Conservation (phyloP, 148 eudicot genomes). For the Hydrangea macrophylla region DNA sequence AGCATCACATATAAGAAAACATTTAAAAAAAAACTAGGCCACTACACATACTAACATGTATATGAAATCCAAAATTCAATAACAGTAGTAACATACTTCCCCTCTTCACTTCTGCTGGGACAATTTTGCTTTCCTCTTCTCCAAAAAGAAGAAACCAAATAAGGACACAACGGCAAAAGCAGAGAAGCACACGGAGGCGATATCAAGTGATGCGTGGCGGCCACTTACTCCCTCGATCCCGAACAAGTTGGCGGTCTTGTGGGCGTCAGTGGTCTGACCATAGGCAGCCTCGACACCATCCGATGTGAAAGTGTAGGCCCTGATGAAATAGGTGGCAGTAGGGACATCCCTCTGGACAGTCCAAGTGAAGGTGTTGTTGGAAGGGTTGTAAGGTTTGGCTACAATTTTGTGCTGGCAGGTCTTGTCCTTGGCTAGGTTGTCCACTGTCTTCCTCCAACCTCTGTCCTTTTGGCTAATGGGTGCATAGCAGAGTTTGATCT, state of each 20-base stretch:
- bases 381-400: conserved; percentile 26
- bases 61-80: too few species aligned
- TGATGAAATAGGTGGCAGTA: conserved; percentile 53
- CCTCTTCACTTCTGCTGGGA: conserved; percentile 22
- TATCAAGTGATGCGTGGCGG: conserved; percentile 60
- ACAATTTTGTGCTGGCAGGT: conserved; percentile 57
- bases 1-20: too few species aligned
- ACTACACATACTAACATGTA: too few species aligned
- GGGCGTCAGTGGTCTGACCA: conserved; percentile 45
- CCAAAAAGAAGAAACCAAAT: conserved; percentile 64
- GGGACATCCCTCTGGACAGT: conserved; percentile 51
- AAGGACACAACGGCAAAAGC: conserved; percentile 57
- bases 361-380: conserved; percentile 35
- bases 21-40: too few species aligned
- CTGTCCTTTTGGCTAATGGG: conserved; percentile 69
- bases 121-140: conserved; percentile 44
- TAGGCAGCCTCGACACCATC: conserved; percentile 33
- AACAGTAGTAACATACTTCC: background rate
- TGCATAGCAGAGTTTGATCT: conserved; percentile 62
- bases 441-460: conserved; percentile 63
- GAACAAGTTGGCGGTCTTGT: conserved; percentile 35
- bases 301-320: conserved; percentile 53
- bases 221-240: conserved; percentile 50
- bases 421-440: conserved; percentile 57
- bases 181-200: conserved; percentile 63